Conservation (phyloP, 2,329 filamentous ascomycete species). For the Scolecobasidium constrictum region DNA sequence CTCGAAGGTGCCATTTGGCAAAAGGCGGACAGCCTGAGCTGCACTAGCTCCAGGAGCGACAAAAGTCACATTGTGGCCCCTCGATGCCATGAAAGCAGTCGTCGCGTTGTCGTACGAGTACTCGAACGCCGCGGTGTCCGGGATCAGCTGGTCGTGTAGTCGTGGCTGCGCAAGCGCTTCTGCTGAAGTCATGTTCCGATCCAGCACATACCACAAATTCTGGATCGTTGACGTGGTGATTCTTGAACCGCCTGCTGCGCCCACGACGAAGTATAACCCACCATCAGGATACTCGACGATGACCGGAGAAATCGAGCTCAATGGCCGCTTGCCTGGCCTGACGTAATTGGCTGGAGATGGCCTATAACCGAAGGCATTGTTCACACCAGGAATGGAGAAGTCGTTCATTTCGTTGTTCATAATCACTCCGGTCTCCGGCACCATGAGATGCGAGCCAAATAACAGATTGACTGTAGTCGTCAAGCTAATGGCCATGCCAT, state of each 20-base stretch:
- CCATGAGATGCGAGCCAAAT: conserved; percentile 70
- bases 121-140: conserved; percentile 59
- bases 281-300: conserved; percentile 60
- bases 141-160: conserved; percentile 73
- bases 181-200: conserved; percentile 48
- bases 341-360: conserved; percentile 76
- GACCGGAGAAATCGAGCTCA: conserved; percentile 72
- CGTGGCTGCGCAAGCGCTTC: conserved; percentile 56
- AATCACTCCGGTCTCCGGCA: conserved; percentile 73
- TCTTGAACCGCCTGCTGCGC: conserved; percentile 68
- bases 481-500: conserved; percentile 65
- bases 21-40: conserved; percentile 57
- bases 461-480: conserved; percentile 84
- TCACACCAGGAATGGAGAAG: conserved; percentile 70
- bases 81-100: conserved; percentile 48
- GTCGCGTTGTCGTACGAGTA: conserved; percentile 54
- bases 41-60: conserved; percentile 52
- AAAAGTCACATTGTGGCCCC: conserved; percentile 64
- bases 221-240: conserved; percentile 76
- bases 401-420: conserved; percentile 56
- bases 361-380: conserved; percentile 76
- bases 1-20: conserved; percentile 60
- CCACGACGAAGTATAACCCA: conserved; percentile 56
- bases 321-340: conserved; percentile 65
- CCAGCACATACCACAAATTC: conserved; percentile 61